Evolutionary conservation across 2,329 filamentous ascomycete species (phyloP).

Genomic region (Stagonosporopsis vannaccii): DNA sequence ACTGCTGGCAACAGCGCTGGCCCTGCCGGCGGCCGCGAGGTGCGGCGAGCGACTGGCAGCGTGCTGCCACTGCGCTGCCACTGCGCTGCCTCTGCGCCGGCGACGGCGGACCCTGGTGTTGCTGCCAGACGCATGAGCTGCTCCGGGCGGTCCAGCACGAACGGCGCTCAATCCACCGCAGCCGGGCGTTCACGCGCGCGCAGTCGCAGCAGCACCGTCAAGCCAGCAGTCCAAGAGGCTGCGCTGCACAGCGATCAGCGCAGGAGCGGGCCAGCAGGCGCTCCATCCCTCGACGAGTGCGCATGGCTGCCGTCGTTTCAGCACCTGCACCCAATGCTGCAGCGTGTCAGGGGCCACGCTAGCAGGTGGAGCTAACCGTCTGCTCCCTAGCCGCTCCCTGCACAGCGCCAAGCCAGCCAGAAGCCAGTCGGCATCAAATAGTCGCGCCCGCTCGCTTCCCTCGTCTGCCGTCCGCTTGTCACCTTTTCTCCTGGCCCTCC

Average conservation of each 20-base stretch:
- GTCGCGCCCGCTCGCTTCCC: slow-evolving; percentile 43
- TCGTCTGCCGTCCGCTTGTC: slow-evolving; percentile 66
- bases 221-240: background rate
- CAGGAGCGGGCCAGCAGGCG: slow-evolving; percentile 30
- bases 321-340: slow-evolving; percentile 24
- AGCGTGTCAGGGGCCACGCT: slow-evolving; percentile 16
- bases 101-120: slow-evolving; percentile 9
- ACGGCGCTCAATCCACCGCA: background rate
- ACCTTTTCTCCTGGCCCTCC: slow-evolving; percentile 42
- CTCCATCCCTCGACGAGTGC: slow-evolving; percentile 21
- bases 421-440: slow-evolving; percentile 29
- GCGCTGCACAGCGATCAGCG: slow-evolving; percentile 16
- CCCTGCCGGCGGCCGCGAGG: background rate
- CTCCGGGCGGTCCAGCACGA: background rate
- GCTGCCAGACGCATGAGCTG: background rate
- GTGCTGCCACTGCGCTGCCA: too few relatives aligned
- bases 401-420: slow-evolving; percentile 22
- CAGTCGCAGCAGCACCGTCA: background rate
- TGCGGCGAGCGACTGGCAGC: background rate
- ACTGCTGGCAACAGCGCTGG: background rate
- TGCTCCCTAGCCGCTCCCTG: slow-evolving; percentile 19
- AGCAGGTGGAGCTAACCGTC: slow-evolving; percentile 18
- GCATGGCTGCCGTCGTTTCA: slow-evolving; percentile 37
- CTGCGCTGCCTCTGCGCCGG: too few relatives aligned
- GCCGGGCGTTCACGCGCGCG: too few relatives aligned